Evolutionary conservation across 352 stramenopile genomes (phyloP).

Genomic region (Pythium aristosporum): DNA sequence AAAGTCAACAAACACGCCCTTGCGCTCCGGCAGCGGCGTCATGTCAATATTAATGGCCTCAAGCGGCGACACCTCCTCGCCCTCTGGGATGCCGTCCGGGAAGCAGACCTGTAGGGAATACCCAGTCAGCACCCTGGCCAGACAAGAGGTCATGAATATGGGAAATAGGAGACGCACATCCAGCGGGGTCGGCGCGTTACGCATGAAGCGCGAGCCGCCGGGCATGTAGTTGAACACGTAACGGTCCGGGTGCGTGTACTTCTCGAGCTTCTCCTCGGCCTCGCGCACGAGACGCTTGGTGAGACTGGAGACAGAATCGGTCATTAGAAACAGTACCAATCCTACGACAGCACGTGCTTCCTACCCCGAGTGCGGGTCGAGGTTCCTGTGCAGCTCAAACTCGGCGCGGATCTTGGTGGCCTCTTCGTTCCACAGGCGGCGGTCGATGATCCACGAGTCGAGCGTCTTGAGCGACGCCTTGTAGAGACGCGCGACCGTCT

Average conservation of each 20-base stretch:
- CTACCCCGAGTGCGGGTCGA: conserved; percentile 63
- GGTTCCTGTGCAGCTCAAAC: conserved; percentile 86
- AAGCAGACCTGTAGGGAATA: conserved; percentile 69
- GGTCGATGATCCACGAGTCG: conserved; percentile 94
- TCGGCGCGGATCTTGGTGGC: conserved; percentile 90
- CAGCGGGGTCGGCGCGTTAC: conserved; percentile 96
- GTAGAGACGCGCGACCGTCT: conserved; percentile 92
- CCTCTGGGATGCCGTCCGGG: conserved; percentile 84
- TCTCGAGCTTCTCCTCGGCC: conserved; percentile 90
- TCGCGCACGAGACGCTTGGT: conserved; percentile 87
- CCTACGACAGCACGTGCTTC: neutral
- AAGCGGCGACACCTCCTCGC: conserved; percentile 79
- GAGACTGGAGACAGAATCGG: conserved; percentile 33
- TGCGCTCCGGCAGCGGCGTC: conserved; percentile 69
- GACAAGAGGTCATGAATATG: neutral
- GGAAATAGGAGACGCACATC: conserved; percentile 53
- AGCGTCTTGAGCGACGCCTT: conserved; percentile 94
- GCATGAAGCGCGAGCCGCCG: conserved; percentile 98
- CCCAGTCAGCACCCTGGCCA: neutral
- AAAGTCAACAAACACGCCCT: conserved; percentile 81
- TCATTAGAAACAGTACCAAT: conserved; percentile 1
- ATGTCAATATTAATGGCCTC: conserved; percentile 89
- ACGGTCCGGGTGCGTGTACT: conserved; percentile 95
- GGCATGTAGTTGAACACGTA: conserved; percentile 99
- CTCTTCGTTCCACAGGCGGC: conserved; percentile 95